phyloP scores from a whole-genome alignment of 306 rosid genomes.

The Cucumis sativus region Cucumber_9930_V3 NC_026661.2:16254001-16254500 shows the following conservation, averaged over 20 bases:
- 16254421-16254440: not conserved
- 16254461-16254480: not conserved
- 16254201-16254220: not conserved
- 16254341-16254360: not conserved
- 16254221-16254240: not conserved
- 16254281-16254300: not conserved
- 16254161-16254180: not conserved
- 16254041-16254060: conserved; percentile 73
- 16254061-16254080: conserved; percentile 35
- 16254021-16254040: conserved; percentile 44
- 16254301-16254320: not conserved
- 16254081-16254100: conserved; percentile 37
- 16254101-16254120: not conserved
- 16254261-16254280: not conserved
- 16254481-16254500: not conserved
- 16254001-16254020: conserved; percentile 37
- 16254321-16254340: not conserved
- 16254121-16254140: not conserved
- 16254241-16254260: too few species aligned
- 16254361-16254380: not conserved
- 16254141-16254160: not conserved
- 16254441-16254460: not conserved
- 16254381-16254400: not conserved
- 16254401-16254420: not conserved
- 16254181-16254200: not conserved